phyloP scores from a whole-genome alignment of 768 basidiomycete species.

The Lactifluus volemus region DNA sequence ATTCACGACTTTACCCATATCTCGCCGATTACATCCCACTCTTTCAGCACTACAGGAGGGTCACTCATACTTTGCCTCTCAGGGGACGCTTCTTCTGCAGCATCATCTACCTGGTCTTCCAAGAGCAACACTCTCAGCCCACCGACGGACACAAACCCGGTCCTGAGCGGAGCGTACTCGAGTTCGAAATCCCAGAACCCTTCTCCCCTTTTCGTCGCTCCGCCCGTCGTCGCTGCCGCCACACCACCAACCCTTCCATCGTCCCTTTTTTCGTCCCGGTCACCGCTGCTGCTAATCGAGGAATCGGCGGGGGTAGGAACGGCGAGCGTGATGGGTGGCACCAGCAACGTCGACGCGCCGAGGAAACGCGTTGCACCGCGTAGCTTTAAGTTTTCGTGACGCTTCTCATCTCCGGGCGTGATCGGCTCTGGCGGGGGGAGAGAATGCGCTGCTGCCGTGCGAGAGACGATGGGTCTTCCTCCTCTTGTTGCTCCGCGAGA shows the following conservation, averaged over 20 bases:
- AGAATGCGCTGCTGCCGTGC: background rate
- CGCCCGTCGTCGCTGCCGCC: background rate
- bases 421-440: constrained; percentile 3
- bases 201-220: background rate
- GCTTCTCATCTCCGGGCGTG: constrained; percentile 8
- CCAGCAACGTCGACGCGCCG: constrained; percentile 42
- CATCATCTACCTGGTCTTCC: constrained; percentile 42
- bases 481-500: background rate
- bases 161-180: constrained; percentile 46
- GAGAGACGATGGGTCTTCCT: background rate
- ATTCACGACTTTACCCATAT: constrained; percentile 43
- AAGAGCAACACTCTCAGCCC: constrained; percentile 64
- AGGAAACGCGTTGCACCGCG: constrained; percentile 25
- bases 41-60: constrained; percentile 42
- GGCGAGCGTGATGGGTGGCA: constrained; percentile 33
- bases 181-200: constrained; percentile 51
- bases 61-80: constrained; percentile 16
- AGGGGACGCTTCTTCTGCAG: constrained; percentile 21
- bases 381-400: background rate
- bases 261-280: constrained; percentile 3
- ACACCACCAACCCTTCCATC: constrained; percentile 15
- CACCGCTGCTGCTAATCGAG: constrained; percentile 17
- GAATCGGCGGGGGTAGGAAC: constrained; percentile 18
- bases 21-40: constrained; percentile 66
- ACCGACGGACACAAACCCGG: constrained; percentile 57